Base-by-base conservation (phyloP, 1,284 basidiomycete species). In the Golubevia sp. region DNA sequence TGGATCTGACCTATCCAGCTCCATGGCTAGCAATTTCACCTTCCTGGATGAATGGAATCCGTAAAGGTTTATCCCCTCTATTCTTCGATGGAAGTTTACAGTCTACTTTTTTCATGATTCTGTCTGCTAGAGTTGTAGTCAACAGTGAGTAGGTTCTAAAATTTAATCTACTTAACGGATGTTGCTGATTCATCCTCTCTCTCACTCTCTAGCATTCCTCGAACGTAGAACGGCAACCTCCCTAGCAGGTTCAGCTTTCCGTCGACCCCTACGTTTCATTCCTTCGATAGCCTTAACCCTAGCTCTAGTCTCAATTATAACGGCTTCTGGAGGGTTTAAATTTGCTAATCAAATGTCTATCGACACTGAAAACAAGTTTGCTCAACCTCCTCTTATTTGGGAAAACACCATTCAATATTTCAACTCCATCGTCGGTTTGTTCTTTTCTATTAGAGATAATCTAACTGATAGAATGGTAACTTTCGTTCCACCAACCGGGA, bases 11-110 rank as follows among this genome's bases (percentile, higher is more conserved):
- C n/a, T 66, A 66, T 25, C 73, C 73, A 1, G 73, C 73, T 8
- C 34, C 54, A 2, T 73, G 23, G 7, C 25, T 27, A 34, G 55
- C 55, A 24, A 34, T 6, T 7, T 15, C 13, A 26, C 72, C 72
- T 0, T 24, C 1, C 1, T 77, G 75, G 75, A 65, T 69, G 59
- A 67, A 54, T 13, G 48, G 64, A 0, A 57, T 77, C 3, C 71
- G 75, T 30, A 77, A 77, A 55, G 69, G 56, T 0, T 44, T 76
- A 1, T 61, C 63, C 0, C 75, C 75, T 1, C 34, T 77, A 2
- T 60, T 77, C 13, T 77, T 68, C 44, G 71, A 77, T 26, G 71
- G 73, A 3, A 62, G 66, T 11, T 58, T 75, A 25, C 75, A 75
- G 51, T 61, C 69, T 0, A 58, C 67, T 5, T 63, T 75, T 38